A percentile compares a stretch with the other conserved stretches of the same genome.
Conservation (phyloP, 208 protist genomes). For the Balamuthia mandrillaris region DNA sequence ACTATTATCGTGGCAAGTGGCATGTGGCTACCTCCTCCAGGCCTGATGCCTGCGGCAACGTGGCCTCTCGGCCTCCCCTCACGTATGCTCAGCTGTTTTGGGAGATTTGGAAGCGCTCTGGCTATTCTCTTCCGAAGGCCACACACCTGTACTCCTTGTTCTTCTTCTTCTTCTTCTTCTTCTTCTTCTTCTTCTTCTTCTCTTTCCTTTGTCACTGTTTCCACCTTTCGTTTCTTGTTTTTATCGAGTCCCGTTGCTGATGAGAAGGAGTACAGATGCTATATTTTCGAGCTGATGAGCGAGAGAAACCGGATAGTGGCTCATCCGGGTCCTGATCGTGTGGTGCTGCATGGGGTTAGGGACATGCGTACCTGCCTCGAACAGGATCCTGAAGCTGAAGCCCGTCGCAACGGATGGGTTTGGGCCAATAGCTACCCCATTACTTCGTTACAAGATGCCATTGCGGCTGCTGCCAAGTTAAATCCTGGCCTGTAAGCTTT, state of each 20-base stretch:
- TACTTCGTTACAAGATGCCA: too few relatives aligned
- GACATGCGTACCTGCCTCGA: neutral
- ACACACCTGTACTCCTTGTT: neutral
- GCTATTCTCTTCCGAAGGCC: neutral
- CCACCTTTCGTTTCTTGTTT: neutral
- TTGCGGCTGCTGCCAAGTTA: too few relatives aligned
- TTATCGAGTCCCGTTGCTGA: neutral
- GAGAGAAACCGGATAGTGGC: neutral
- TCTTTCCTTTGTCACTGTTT: too few relatives aligned
- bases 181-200: neutral
- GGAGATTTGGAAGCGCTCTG: neutral
- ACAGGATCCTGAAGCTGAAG: neutral
- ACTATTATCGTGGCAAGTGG: constrained; percentile 1
- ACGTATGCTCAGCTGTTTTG: neutral
- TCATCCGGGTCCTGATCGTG: too few relatives aligned
- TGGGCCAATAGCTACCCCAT: too few relatives aligned
- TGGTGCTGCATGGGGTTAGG: neutral
- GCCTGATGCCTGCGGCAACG: neutral
- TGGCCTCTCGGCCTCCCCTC: neutral
- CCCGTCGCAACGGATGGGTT: neutral
- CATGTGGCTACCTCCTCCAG: neutral
- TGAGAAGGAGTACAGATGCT: neutral
- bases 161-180: neutral
- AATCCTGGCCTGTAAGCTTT: too few relatives aligned
- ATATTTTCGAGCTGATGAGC: constrained; percentile 15